Evolutionary conservation across 129 eudicot genomes (phyloP), one percentile per base, ranked within the genome.

Genomic region (Chrysanthemum lavandulifolium): DNA sequence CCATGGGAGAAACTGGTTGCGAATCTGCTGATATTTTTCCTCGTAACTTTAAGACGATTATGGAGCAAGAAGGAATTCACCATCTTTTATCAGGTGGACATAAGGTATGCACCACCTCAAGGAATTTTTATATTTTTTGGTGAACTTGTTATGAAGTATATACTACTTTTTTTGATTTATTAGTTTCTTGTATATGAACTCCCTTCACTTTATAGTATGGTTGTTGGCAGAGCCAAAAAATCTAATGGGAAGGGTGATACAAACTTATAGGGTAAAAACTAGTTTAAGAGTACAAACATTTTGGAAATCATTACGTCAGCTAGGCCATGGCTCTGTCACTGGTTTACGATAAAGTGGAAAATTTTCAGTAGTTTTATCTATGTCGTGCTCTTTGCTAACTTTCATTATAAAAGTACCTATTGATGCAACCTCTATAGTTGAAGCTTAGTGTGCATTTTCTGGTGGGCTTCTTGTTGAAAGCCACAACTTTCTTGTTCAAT

Each of bases 41-140:
- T 29, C 48, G 10, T 68, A 51, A 59, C 74, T 81, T 81, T 14
- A 67, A 67, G 47, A 68, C 68, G 13, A 56, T 82, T 56, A 8
- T 82, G 75, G 73, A 76, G 55, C 67, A 79, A 62, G 80, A 82
- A 78, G 86, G 86, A 65, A 68, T 70, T 74, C 61, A 64, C 13
- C 79, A 67, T 65, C 86, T 82, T 59, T 45, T 82, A 73, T 82
- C 78, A 29, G 74, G 50, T 65, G 78, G 70, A 43, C 63, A 78
- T 10, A 62, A 67, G 82, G 82, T 73, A 73, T 48, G 58, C 50
- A 43, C 63, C 16, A 54, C 53, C 25, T 61, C 36, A 52, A 64
- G 23, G 59, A 71, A 54, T 13, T 12, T n/a, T n/a, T 53, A 78
- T 3, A 14, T 23, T 52, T 64, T 71, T 27, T 71, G 54, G 16